Conservation (phyloP, 1,284 basidiomycete species). For the Leccinum subspadiceum region DNA sequence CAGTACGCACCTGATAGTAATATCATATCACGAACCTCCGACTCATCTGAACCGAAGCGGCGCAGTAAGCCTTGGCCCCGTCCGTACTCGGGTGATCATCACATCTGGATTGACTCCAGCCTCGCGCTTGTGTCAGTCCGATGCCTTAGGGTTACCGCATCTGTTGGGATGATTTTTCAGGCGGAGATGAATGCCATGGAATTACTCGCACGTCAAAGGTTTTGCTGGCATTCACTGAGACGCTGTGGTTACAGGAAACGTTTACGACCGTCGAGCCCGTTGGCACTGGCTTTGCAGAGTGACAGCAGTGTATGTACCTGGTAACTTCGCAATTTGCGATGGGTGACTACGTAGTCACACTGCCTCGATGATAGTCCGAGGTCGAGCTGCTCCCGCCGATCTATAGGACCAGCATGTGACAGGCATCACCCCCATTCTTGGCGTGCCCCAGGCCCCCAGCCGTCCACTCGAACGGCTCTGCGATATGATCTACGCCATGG, state of each 20-base stretch:
- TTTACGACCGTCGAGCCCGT: neutral
- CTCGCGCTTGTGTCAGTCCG: neutral
- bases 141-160: neutral
- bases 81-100: neutral
- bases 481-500: slow-evolving; percentile 12
- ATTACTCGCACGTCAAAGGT: neutral
- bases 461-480: neutral
- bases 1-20: neutral
- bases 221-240: neutral
- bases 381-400: neutral
- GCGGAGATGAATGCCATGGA: neutral
- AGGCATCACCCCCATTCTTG: neutral
- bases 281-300: neutral
- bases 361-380: neutral
- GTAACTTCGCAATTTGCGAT: too few relatives aligned
- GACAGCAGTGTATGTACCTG: neutral
- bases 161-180: neutral
- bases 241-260: neutral
- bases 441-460: neutral
- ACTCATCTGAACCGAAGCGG: neutral
- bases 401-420: neutral
- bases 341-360: neutral
- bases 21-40: neutral
- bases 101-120: neutral
- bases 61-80: neutral